Evolutionary conservation across 257 asterid genomes (phyloP).

Genomic region (Eucommia ulmoides): DNA sequence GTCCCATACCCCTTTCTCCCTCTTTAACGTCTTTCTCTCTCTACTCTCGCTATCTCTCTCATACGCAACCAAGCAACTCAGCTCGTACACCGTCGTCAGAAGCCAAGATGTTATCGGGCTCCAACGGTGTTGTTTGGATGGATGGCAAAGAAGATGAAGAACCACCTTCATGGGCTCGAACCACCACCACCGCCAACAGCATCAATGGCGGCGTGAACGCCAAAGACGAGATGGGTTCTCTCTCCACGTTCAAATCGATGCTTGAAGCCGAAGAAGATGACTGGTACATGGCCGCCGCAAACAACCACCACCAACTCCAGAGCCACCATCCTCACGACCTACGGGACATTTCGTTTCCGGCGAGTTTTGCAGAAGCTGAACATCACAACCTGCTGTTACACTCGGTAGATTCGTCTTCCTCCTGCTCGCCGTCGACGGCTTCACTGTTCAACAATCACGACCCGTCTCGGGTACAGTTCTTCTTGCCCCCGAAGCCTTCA

Average conservation of each 20-base stretch:
- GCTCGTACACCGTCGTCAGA: too few species aligned
- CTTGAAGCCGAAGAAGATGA: conserved; percentile 58
- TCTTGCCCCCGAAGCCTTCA: conserved; percentile 27
- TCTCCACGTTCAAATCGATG: conserved; percentile 65
- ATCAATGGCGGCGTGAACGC: conserved; percentile 9
- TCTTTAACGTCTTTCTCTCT: too few species aligned
- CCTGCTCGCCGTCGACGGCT: conserved; percentile 72
- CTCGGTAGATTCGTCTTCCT: conserved; percentile 57
- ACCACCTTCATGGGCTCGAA: conserved; percentile 41
- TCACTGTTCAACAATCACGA: conserved; percentile 47
- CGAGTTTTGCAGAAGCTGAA: conserved; percentile 31
- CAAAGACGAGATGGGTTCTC: conserved; percentile 36
- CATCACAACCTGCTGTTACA: conserved; percentile 36
- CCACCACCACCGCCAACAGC: conserved; percentile 5
- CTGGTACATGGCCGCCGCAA: conserved; percentile 37
- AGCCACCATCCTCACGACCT: conserved; percentile 21
- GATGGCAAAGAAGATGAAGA: conserved; percentile 46
- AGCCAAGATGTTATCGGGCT: conserved; percentile 53
- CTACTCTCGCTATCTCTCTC: too few species aligned
- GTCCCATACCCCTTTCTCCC: too few species aligned
- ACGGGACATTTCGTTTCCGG: conserved; percentile 31
- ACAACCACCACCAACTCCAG: conserved; percentile 25
- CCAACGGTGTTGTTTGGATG: conserved; percentile 64
- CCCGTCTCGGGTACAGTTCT: conserved; percentile 44
- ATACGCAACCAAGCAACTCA: too few species aligned